Evolutionary conservation across 2,329 filamentous ascomycete genomes (phyloP).

Genomic region (Verticillium zaregamsianum): DNA sequence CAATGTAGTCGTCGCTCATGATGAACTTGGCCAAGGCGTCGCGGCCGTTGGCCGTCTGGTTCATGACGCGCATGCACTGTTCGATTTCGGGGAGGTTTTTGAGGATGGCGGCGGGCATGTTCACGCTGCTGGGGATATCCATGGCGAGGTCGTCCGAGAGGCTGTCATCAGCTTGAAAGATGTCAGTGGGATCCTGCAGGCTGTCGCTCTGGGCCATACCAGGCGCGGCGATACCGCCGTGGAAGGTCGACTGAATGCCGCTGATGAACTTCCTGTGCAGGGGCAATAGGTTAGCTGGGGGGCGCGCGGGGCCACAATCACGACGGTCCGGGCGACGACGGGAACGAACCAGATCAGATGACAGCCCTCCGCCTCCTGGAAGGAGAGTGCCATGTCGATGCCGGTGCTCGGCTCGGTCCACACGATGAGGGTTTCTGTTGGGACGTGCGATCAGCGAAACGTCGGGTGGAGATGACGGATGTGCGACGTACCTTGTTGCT

Average conservation of each 20-base stretch:
- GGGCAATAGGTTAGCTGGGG: constrained; percentile 16
- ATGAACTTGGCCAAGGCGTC: constrained; percentile 87
- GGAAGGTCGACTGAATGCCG: constrained; percentile 73
- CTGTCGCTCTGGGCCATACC: constrained; percentile 40
- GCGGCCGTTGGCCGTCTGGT: constrained; percentile 67
- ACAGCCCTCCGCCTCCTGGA: constrained; percentile 95
- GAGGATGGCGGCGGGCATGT: constrained; percentile 76
- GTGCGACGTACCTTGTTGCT: constrained; percentile 76
- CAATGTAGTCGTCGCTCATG: constrained; percentile 79
- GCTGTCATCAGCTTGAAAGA: constrained; percentile 61
- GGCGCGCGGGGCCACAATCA: background rate
- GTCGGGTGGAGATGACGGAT: constrained; percentile 21
- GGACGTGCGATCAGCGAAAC: constrained; percentile 11
- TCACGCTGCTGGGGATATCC: constrained; percentile 66
- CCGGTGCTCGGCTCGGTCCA: constrained; percentile 86
- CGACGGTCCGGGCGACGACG: background rate
- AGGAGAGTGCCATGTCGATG: constrained; percentile 95
- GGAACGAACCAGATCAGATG: constrained; percentile 75
- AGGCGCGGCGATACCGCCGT: constrained; percentile 52
- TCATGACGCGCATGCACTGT: constrained; percentile 74
- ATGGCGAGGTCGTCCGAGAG: constrained; percentile 81
- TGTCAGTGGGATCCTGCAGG: constrained; percentile 18
- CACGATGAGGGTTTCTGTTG: constrained; percentile 87
- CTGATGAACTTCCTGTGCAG: constrained; percentile 79
- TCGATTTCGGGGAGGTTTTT: constrained; percentile 82